These are phyloP conservation scores for Ganoderma sinense DNA, from an alignment of 1,284 basidiomycete species.

Conservation along the genomic window DNA sequence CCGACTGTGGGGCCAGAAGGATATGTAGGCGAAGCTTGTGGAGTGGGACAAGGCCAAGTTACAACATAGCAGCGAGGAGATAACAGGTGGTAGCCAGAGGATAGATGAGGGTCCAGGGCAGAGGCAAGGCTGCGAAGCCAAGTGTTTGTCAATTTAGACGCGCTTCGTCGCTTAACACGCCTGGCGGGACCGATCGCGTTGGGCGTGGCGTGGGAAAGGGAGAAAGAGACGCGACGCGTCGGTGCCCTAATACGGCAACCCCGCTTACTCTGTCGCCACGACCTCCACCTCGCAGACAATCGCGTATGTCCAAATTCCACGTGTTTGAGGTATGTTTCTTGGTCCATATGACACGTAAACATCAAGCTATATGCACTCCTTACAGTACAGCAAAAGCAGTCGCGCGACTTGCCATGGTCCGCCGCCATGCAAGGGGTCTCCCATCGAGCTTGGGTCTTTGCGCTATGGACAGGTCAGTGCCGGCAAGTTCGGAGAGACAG, in stretches of 20 bases:
- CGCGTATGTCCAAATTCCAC: conserved; percentile 31
- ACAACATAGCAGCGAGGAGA: neutral
- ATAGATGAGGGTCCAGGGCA: neutral
- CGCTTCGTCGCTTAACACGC: no score
- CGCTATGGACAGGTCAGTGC: conserved; percentile 63
- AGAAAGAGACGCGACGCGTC: conserved; percentile 28
- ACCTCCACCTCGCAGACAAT: conserved; percentile 9
- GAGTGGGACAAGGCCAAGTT: neutral
- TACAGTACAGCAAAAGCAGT: conserved; percentile 74
- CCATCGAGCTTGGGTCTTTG: conserved; percentile 61
- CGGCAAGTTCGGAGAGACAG: conserved; percentile 62
- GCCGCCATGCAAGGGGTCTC: conserved; percentile 61
- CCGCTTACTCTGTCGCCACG: conserved; percentile 20
- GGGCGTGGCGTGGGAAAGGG: conserved; percentile 26
- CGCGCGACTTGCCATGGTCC: conserved; percentile 73
- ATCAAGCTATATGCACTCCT: neutral
- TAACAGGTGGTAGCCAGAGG: neutral
- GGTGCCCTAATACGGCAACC: conserved; percentile 22
- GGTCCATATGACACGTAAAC: neutral
- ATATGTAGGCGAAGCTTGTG: conserved; percentile 1
- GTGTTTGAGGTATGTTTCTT: conserved; percentile 30
- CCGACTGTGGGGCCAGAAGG: neutral
- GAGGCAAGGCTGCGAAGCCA: no score
- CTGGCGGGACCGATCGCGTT: conserved; percentile 14
- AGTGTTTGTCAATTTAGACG: no score